A percentile compares a stretch with the other conserved stretches of the same genome.
These are phyloP conservation scores for Amphicarpaea edgeworthii DNA, from an alignment of 306 rosid species.

Conservation along the genomic window DNA sequence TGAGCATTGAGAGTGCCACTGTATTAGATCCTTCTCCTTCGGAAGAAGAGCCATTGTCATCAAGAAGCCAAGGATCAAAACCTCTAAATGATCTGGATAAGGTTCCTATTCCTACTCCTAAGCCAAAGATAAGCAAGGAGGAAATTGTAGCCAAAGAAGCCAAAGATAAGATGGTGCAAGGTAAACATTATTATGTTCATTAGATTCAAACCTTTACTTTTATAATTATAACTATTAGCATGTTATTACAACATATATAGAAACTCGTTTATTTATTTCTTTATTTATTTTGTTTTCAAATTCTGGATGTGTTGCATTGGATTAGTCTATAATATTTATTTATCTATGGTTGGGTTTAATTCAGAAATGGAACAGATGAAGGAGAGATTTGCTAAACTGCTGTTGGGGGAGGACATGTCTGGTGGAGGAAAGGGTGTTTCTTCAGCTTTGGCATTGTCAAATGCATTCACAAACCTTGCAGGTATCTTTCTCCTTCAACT, in stretches of 20 bases:
- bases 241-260: background rate
- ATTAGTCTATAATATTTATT: background rate
- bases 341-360: constrained; percentile 48
- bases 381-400: constrained; percentile 91
- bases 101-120: constrained; percentile 41
- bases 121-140: constrained; percentile 52
- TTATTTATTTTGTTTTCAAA: background rate
- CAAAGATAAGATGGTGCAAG: no score
- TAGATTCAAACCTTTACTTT: no score
- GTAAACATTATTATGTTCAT: no score
- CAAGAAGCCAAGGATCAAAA: constrained; percentile 54
- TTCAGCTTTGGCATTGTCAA: constrained; percentile 96
- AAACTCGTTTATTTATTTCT: background rate
- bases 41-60: constrained; percentile 52
- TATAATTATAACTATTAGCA: no score
- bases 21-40: constrained; percentile 35
- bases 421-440: constrained; percentile 99
- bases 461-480: constrained; percentile 95
- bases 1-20: constrained; percentile 65
- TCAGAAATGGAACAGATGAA: constrained; percentile 93
- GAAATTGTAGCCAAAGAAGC: constrained; percentile 61
- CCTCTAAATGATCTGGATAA: constrained; percentile 44
- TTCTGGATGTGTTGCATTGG: background rate
- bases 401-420: constrained; percentile 98
- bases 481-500: constrained; percentile 54